A percentile compares a stretch with the other conserved stretches of the same genome.
Conservation (phyloP, 257 asterid genomes). For the Przewalskia tangutica region DNA sequence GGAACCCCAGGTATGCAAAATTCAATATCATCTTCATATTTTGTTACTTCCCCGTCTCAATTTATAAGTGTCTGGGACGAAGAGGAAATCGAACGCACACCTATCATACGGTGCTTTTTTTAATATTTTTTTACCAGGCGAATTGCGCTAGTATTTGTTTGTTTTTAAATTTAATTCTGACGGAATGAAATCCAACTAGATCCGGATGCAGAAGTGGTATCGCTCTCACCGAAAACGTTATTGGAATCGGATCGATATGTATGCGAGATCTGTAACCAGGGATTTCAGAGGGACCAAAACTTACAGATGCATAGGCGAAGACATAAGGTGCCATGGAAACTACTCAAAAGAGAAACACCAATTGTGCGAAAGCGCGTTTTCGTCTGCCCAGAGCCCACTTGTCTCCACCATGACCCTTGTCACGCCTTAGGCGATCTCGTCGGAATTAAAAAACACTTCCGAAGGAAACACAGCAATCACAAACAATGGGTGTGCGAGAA, state of each 20-base stretch:
- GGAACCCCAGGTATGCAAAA: slow-evolving; percentile 69
- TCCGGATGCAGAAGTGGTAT: slow-evolving; percentile 94
- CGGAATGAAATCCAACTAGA: slow-evolving; percentile 21
- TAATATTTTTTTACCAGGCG: not conserved
- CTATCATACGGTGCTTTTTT: too few relatives aligned
- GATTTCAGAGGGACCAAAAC: slow-evolving; percentile 88
- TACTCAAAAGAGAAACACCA: slow-evolving; percentile 64
- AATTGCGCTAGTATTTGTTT: not conserved
- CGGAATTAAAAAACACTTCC: slow-evolving; percentile 40
- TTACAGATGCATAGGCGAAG: slow-evolving; percentile 85
- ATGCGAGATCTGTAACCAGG: slow-evolving; percentile 95
- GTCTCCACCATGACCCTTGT: slow-evolving; percentile 45
- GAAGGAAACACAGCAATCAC: slow-evolving; percentile 41
- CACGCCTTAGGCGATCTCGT: slow-evolving; percentile 51
- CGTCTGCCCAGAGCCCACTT: slow-evolving; percentile 43
- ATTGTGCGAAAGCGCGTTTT: slow-evolving; percentile 32
- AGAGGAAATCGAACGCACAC: too few relatives aligned
- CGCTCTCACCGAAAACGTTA: slow-evolving; percentile 67
- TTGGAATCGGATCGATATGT: slow-evolving; percentile 81
- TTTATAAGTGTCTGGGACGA: too few relatives aligned
- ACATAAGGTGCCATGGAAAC: slow-evolving; percentile 93
- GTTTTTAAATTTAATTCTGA: too few relatives aligned
- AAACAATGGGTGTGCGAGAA: slow-evolving; percentile 48
- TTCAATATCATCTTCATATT: too few relatives aligned
- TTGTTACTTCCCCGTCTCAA: too few relatives aligned